phyloP scores from a whole-genome alignment of 2,329 filamentous ascomycete species.

The Penicillium sp. region DNA sequence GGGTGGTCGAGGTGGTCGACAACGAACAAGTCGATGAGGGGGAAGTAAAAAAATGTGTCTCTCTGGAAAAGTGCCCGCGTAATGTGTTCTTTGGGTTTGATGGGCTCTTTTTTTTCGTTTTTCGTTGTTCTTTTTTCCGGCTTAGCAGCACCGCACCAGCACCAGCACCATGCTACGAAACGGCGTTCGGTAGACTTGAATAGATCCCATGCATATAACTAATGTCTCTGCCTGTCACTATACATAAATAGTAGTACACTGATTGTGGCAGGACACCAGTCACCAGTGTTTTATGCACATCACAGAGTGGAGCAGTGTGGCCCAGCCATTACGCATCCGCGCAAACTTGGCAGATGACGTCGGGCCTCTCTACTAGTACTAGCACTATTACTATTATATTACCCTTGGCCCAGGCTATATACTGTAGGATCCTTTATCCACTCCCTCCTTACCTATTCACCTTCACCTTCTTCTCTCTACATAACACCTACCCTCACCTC shows the following conservation, averaged over 20 bases:
- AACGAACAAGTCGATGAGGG: slow-evolving; percentile 28
- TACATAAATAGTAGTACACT: not conserved
- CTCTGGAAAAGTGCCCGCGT: slow-evolving; percentile 2
- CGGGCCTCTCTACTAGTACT: not conserved
- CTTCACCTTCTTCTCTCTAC: not conserved
- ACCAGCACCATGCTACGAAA: slow-evolving; percentile 3
- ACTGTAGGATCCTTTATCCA: not conserved
- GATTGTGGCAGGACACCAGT: not conserved
- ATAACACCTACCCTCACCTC: not conserved
- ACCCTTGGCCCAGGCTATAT: no score
- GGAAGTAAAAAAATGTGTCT: not conserved
- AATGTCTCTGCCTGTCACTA: not conserved
- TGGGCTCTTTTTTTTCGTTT: slow-evolving; percentile 5
- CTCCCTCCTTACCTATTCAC: not conserved
- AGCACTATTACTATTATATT: no score
- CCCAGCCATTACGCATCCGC: not conserved
- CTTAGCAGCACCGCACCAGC: no score
- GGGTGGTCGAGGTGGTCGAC: slow-evolving; percentile 26
- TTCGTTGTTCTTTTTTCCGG: slow-evolving; percentile 2
- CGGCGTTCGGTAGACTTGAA: slow-evolving; percentile 1
- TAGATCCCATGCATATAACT: not conserved
- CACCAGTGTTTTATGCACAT: not conserved
- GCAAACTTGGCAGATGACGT: slow-evolving; percentile 1
- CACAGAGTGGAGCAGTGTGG: no score
- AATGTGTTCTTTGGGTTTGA: slow-evolving; percentile 2